Evolutionary conservation across 2,329 filamentous ascomycete genomes (phyloP).

Genomic region (Beauveria scarabaeidicola): DNA sequence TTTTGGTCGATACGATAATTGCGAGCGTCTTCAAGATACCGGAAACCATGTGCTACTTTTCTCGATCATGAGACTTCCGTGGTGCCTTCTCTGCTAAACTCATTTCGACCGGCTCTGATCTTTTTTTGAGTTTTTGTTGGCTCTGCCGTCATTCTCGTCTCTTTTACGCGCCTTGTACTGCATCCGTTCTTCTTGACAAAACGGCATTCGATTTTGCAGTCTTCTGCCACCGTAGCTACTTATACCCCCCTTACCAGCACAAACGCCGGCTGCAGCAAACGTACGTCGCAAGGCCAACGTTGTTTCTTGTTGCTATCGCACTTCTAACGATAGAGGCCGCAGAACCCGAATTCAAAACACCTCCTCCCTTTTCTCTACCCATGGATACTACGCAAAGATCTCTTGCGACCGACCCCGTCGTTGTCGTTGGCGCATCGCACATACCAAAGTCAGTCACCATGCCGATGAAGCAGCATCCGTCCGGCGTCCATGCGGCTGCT

Average conservation of each 20-base stretch:
- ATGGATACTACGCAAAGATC: constrained; percentile 9
- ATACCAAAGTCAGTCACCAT: neutral
- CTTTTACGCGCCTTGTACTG: constrained; percentile 9
- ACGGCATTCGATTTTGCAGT: neutral
- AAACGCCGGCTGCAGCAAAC: constrained; percentile 2
- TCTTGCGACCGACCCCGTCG: constrained; percentile 12
- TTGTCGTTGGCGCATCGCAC: constrained; percentile 5
- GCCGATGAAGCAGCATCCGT: neutral
- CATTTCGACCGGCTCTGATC: constrained; percentile 9
- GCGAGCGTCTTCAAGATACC: neutral
- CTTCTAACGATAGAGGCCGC: neutral
- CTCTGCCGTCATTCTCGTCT: constrained; percentile 4
- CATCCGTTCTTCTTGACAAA: neutral
- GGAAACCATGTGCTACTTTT: constrained; percentile 10
- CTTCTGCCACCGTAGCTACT: neutral
- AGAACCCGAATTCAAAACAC: neutral
- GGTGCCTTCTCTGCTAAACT: constrained; percentile 10
- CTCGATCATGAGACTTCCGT: constrained; percentile 9
- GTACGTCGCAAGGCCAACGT: neutral
- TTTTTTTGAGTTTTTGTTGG: constrained; percentile 10
- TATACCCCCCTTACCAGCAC: constrained; percentile 3
- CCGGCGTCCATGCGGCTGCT: neutral
- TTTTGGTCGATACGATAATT: neutral
- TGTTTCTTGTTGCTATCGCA: neutral
- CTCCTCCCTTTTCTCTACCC: constrained; percentile 13